These are phyloP conservation scores for Pseudisothecium myosuroides DNA, from an alignment of 225 moss, liverwort and hornwort genomes.

Conservation along the genomic window DNA sequence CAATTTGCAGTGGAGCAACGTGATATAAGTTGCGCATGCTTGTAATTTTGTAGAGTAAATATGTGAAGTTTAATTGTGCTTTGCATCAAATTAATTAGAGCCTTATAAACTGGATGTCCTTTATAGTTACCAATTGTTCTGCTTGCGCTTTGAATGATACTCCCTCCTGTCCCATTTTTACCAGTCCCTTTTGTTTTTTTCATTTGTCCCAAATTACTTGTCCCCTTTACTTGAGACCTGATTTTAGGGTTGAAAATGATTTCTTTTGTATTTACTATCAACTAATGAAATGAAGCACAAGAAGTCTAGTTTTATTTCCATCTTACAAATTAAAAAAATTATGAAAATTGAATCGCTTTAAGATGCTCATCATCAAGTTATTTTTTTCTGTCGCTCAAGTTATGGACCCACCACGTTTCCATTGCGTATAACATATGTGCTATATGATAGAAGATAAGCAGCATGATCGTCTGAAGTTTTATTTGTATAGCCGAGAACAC, in stretches of 20 bases:
- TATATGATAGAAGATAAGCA: background rate
- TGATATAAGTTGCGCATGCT: background rate
- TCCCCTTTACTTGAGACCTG: background rate
- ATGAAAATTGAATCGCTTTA: too few species aligned
- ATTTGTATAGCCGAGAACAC: background rate
- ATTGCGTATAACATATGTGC: background rate
- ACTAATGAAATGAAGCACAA: background rate
- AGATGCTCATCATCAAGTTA: too few species aligned
- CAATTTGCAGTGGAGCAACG: background rate
- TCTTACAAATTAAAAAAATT: background rate
- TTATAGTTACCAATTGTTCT: background rate
- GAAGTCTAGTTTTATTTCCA: background rate
- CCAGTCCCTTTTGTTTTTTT: background rate
- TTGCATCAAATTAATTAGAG: background rate
- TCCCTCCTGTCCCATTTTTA: background rate
- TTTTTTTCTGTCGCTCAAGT: background rate
- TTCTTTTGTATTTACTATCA: background rate
- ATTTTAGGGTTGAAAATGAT: background rate
- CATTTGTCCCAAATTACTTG: background rate
- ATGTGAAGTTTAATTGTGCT: background rate
- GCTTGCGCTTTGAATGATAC: background rate
- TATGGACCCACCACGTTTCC: slow-evolving; percentile 24
- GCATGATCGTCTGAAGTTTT: background rate
- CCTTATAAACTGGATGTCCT: background rate
- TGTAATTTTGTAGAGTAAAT: background rate